Conservation (phyloP, 1,284 basidiomycete genomes). For the Coriolopsis trogii region DNA sequence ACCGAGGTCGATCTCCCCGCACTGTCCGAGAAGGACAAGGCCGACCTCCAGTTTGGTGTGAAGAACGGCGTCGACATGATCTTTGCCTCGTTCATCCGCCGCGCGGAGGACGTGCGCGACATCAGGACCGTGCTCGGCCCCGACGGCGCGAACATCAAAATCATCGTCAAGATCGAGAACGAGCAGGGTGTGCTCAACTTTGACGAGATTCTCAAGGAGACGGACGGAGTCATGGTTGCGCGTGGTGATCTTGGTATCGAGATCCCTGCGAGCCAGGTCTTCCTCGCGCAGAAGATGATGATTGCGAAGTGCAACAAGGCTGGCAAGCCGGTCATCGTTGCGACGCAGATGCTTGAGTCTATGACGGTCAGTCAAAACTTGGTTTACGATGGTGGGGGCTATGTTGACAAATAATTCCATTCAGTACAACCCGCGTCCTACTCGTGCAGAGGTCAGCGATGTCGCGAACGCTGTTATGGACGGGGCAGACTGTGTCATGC, state of each 20-base stretch:
- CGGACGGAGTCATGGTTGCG: constrained; percentile 98
- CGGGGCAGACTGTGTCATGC: constrained; percentile 97
- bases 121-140: constrained; percentile 91
- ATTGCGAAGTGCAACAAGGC: constrained; percentile 97
- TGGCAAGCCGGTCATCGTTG: constrained; percentile 98
- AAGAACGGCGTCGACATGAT: constrained; percentile 99
- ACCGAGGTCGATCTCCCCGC: constrained; percentile 98
- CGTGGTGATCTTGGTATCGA: constrained; percentile 98
- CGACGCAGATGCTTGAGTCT: constrained; percentile 99
- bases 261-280: constrained; percentile 97
- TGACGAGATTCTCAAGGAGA: constrained; percentile 92
- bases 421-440: constrained; percentile 94
- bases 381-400: too few species aligned
- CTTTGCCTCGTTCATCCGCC: constrained; percentile 97
- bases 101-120: constrained; percentile 88
- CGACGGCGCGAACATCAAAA: constrained; percentile 92
- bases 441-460: constrained; percentile 96
- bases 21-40: constrained; percentile 97
- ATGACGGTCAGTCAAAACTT: constrained; percentile 79
- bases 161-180: constrained; percentile 99
- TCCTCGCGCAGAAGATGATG: constrained; percentile 99
- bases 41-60: constrained; percentile 94
- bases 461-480: constrained; percentile 98
- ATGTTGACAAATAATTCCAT: constrained; percentile 1
- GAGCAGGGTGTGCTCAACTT: constrained; percentile 98